phyloP scores from a whole-genome alignment of 345 rosid species.

The Pugionium cornutum region DNA sequence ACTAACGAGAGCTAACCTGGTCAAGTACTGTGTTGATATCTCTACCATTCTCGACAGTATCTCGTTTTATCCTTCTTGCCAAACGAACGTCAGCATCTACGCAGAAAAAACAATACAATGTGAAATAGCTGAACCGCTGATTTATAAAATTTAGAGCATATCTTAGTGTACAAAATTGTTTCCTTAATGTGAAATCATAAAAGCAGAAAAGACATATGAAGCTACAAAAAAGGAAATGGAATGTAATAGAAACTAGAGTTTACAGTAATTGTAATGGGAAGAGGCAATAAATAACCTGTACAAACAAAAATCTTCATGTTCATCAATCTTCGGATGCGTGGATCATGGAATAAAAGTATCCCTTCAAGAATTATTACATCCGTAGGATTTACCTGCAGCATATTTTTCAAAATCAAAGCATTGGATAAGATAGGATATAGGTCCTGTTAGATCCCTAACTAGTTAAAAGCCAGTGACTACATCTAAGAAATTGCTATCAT shows the following conservation, averaged over 20 bases:
- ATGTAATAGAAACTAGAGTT: conserved; percentile 19
- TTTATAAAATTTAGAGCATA: background rate
- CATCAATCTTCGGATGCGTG: conserved; percentile 83
- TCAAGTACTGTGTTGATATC: conserved; percentile 89
- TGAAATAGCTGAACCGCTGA: conserved; percentile 21
- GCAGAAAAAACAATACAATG: conserved; percentile 47
- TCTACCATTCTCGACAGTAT: conserved; percentile 84
- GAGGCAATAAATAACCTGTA: conserved; percentile 59
- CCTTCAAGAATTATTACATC: conserved; percentile 97
- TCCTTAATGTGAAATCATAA: conserved; percentile 18
- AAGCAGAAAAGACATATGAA: background rate
- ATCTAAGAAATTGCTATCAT: conserved; percentile 9
- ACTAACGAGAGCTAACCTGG: conserved; percentile 58
- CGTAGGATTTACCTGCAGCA: conserved; percentile 82
- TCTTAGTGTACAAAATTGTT: background rate
- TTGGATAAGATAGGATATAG: background rate
- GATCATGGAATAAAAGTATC: conserved; percentile 89
- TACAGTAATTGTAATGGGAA: conserved; percentile 9
- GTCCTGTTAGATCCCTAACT: background rate
- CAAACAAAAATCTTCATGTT: conserved; percentile 98
- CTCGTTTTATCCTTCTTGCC: conserved; percentile 95
- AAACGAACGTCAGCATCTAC: conserved; percentile 99
- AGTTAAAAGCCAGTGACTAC: conserved; percentile 21
- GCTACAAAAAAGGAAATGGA: background rate
- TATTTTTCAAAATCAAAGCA: conserved; percentile 21